Conservation (phyloP, 2,329 filamentous ascomycete species). For the Fusarium secorum region DNA sequence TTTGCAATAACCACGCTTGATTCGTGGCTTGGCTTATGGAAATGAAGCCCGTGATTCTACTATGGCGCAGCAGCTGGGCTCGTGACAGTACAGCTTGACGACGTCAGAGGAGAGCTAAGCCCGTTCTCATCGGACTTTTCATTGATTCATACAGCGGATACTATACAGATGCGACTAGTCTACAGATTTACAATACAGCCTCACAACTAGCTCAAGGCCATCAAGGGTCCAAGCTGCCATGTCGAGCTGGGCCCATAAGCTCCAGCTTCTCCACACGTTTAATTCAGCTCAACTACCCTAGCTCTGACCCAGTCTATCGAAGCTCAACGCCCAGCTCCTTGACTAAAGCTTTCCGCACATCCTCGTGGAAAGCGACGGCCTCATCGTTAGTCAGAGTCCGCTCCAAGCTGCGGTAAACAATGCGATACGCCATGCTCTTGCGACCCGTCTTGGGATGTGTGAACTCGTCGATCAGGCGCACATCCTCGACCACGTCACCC, state of each 20-base stretch:
- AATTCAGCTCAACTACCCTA: conserved; percentile 26
- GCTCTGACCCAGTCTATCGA: conserved; percentile 37
- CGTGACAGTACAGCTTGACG: neutral
- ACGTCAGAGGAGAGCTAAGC: conserved; percentile 8
- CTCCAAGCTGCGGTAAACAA: conserved; percentile 93
- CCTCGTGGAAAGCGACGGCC: conserved; percentile 77
- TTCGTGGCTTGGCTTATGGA: conserved; percentile 15
- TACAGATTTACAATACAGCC: conserved; percentile 25
- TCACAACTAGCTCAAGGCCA: neutral
- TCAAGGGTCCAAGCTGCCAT: conserved; percentile 18
- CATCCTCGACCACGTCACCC: conserved; percentile 88
- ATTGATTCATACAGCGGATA: conserved; percentile 2
- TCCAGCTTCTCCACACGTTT: conserved; percentile 34
- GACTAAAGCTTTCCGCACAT: conserved; percentile 71
- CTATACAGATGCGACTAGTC: conserved; percentile 18
- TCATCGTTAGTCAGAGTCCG: conserved; percentile 86
- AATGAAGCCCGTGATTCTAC: neutral
- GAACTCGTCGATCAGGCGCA: conserved; percentile 84
- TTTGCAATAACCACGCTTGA: conserved; percentile 4
- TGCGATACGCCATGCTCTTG: conserved; percentile 87
- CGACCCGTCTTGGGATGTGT: conserved; percentile 84
- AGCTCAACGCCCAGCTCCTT: conserved; percentile 77
- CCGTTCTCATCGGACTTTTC: neutral
- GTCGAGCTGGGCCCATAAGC: conserved; percentile 26
- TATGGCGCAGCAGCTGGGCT: conserved; percentile 27